phyloP scores from a whole-genome alignment of 2,329 filamentous ascomycete species.

The Aspergillus udagawae region DNA sequence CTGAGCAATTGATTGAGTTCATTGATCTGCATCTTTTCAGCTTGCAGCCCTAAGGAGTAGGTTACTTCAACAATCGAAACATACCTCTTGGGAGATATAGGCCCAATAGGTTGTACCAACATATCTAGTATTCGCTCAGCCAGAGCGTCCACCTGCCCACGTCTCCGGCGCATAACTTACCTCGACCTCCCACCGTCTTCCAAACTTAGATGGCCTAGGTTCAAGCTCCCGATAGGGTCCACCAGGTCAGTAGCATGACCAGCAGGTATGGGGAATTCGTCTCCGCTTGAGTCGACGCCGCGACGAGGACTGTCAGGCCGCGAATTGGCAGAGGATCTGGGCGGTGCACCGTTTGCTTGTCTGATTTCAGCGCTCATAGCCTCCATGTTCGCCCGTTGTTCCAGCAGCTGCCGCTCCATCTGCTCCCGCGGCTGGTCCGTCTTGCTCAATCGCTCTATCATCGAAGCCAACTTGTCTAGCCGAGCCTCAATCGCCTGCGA shows the following conservation, averaged over 20 bases:
- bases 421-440: slow-evolving; percentile 26
- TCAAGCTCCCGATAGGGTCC: slow-evolving; percentile 39
- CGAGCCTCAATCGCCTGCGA: slow-evolving; percentile 41
- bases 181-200: slow-evolving; percentile 42
- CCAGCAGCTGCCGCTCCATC: slow-evolving; percentile 16
- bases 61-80: neutral
- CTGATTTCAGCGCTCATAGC: slow-evolving; percentile 16
- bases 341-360: slow-evolving; percentile 10
- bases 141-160: neutral
- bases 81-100: slow-evolving; percentile 43
- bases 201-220: slow-evolving; percentile 41
- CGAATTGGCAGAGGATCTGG: slow-evolving; percentile 15
- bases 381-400: slow-evolving; percentile 15
- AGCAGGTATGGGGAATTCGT: slow-evolving; percentile 42
- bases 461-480: slow-evolving; percentile 41
- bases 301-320: slow-evolving; percentile 32
- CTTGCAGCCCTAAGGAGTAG: neutral
- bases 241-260: slow-evolving; percentile 40
- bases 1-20: slow-evolving; percentile 43
- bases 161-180: slow-evolving; percentile 26
- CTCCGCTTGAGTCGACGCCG: slow-evolving; percentile 30
- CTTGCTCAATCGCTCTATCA: slow-evolving; percentile 43
- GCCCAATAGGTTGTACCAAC: slow-evolving; percentile 46
- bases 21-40: slow-evolving; percentile 34
- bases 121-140: slow-evolving; percentile 29